Evolutionary conservation across 331 rosid genomes (phyloP), one percentile per base, ranked within the genome.

Genomic region (Arachis monticola): DNA sequence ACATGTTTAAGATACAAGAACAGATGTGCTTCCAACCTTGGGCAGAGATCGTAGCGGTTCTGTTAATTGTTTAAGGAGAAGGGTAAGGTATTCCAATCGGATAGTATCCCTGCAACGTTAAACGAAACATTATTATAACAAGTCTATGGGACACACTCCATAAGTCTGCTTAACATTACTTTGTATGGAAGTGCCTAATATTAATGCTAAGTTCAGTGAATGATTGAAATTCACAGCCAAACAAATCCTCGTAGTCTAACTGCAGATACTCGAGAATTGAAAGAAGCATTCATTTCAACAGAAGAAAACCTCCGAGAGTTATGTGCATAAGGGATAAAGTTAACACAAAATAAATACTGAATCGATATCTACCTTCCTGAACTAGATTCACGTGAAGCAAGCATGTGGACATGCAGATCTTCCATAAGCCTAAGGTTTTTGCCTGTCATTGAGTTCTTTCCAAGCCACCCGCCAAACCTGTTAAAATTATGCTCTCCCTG

Each of bases 391-490:
- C 93, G 93, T 76, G 99, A 92, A 73, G 97, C 92, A 79, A 92
- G 97, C 83, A 94, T 64, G 85, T 87, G 97, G 66, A 90, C 85
- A 60, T 88, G 99, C 64, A 94, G 72, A 80, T 94, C 99, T 59
- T 94, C 99, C 87, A 94, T 69, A 76, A 94, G 97, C 84, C 97
- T 86, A 67, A 63, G 31, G 82, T 92, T 87, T 85, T 94, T 94
- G 11, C 97, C 89, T 67, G 10, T 79, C 31, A 97, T 90, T 11
- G 99, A 94, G 86, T 94, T 94, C 83, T 92, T 94, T 69, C 99
- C 97, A 42, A 94, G 80, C 99, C 99, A 94, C 22, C 97, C 96
- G 48, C 97, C 90, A 85, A 94, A 94, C 80, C 99, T 89, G 68
- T 88, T 94, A 73, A 83, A 94, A 81, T 90, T 92, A 12, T 93